Evolutionary conservation across 1,284 basidiomycete species (phyloP).

Genomic region (Puccinia triticina): DNA sequence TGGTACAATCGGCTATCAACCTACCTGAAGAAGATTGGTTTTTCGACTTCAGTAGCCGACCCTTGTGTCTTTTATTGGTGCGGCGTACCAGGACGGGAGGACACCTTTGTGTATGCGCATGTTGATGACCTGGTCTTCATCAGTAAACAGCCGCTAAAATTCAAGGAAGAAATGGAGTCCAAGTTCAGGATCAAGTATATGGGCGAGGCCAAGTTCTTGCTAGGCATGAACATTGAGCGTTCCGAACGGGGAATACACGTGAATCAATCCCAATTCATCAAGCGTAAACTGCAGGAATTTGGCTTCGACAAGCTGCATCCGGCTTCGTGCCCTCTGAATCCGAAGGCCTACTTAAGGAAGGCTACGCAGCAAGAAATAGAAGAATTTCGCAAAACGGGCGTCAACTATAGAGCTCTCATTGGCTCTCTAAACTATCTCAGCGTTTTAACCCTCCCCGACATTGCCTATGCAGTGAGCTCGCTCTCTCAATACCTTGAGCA

Average conservation of each 20-base stretch:
- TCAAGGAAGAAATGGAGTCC: background rate
- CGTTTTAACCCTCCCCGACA: too few relatives aligned
- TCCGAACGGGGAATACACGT: background rate
- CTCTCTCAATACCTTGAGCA: too few relatives aligned
- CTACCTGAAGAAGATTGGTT: background rate
- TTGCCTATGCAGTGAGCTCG: too few relatives aligned
- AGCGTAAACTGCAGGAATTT: background rate
- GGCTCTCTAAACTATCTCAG: too few relatives aligned
- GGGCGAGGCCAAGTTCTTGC: background rate
- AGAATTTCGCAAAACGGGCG: background rate
- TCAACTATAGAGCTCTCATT: background rate
- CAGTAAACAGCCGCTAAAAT: background rate
- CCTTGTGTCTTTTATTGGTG: slow-evolving; percentile 6
- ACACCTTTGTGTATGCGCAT: background rate
- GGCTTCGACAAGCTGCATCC: background rate
- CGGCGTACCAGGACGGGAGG: too few relatives aligned
- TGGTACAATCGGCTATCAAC: background rate
- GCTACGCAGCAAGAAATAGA: background rate
- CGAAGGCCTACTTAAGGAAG: background rate
- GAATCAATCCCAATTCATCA: background rate
- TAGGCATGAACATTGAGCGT: background rate
- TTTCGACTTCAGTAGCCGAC: background rate
- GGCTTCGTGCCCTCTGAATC: background rate
- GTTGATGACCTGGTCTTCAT: slow-evolving; percentile 16
- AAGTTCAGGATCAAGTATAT: slow-evolving; percentile 9